These are phyloP conservation scores for Trichoderma asperellum DNA, from an alignment of 2,329 filamentous ascomycete species.

Conservation along the genomic window DNA sequence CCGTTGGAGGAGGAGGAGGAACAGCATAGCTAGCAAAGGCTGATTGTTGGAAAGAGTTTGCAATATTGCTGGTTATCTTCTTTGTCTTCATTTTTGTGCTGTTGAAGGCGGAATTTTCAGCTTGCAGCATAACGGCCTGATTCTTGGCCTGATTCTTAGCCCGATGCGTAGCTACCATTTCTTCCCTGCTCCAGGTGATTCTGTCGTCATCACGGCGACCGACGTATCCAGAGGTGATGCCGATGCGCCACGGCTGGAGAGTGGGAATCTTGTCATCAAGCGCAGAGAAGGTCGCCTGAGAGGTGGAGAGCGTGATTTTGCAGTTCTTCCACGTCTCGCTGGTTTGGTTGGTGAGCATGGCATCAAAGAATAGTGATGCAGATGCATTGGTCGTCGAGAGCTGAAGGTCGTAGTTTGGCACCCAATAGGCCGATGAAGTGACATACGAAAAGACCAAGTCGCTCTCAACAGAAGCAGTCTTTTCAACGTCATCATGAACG, in stretches of 20 bases:
- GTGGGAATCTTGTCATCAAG: slow-evolving; percentile 59
- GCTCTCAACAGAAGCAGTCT: slow-evolving; percentile 38
- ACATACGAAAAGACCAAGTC: slow-evolving; percentile 63
- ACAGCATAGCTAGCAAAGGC: neutral
- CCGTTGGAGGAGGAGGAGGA: neutral
- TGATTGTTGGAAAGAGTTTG: neutral
- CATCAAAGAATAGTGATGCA: slow-evolving; percentile 62
- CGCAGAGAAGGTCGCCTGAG: slow-evolving; percentile 61
- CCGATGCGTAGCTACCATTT: slow-evolving; percentile 31
- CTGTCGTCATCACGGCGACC: slow-evolving; percentile 32
- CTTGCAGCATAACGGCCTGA: neutral
- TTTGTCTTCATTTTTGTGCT: neutral
- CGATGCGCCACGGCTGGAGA: slow-evolving; percentile 61
- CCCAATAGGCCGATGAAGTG: slow-evolving; percentile 61
- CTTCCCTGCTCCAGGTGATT: slow-evolving; percentile 46
- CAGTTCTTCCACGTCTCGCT: slow-evolving; percentile 67
- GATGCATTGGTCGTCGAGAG: slow-evolving; percentile 60
- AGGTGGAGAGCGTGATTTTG: slow-evolving; percentile 65
- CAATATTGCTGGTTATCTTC: too few relatives aligned
- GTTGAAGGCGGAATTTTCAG: neutral
- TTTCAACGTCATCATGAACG: slow-evolving; percentile 20
- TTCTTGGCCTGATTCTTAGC: neutral
- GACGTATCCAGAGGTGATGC: slow-evolving; percentile 43
- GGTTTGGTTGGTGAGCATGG: slow-evolving; percentile 63
- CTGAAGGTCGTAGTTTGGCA: slow-evolving; percentile 63